Evolutionary conservation across 129 eudicot species (phyloP), one percentile per base, ranked within the genome.

Genomic region (Scalesia atractyloides): DNA sequence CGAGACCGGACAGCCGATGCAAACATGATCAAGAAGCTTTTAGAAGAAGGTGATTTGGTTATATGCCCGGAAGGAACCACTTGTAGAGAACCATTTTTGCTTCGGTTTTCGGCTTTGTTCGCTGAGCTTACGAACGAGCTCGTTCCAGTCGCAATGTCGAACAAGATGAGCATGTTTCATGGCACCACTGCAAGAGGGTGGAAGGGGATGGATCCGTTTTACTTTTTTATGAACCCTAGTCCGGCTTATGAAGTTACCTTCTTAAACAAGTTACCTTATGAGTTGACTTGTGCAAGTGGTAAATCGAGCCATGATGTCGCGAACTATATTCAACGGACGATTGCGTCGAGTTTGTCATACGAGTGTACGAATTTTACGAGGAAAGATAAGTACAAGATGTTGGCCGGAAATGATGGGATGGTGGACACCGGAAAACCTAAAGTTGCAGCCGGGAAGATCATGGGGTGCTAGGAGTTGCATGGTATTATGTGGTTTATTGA

Each of bases 121-220:
- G 89, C 96, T 0, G 91, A 89, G 15, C 66, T 89, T 9, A 86
- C 89, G 0, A 80, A 86, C 18, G 76, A 89, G 14, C 48, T 89
- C 0, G 91, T 79, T 14, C 96, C 96, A 0, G 95, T 88, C 61
- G 95, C 90, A 0, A 85, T 83, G 95, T 26, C 69, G 17, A 83
- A 73, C 26, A 71, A 67, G 19, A 83, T 88, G 90, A 83, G 78
- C 73, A 85, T 88, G 95, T 88, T 88, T 70, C 86, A 88, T 30
- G 95, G 95, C 2, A 88, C 95, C 3, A 88, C 95, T 0, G 95
- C 95, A 5, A 52, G 95, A 33, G 91, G 95, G 67, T 85, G 88
- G 90, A 88, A 88, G 53, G 86, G 85, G 20, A 77, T 88, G 95
- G 95, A 88, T 37, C 88, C 95, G 9, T 85, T 88, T 73, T 88